These are phyloP conservation scores for Marchantia polymorpha DNA, from an alignment of 225 moss, liverwort and hornwort species.

Conservation along the genomic window DNA sequence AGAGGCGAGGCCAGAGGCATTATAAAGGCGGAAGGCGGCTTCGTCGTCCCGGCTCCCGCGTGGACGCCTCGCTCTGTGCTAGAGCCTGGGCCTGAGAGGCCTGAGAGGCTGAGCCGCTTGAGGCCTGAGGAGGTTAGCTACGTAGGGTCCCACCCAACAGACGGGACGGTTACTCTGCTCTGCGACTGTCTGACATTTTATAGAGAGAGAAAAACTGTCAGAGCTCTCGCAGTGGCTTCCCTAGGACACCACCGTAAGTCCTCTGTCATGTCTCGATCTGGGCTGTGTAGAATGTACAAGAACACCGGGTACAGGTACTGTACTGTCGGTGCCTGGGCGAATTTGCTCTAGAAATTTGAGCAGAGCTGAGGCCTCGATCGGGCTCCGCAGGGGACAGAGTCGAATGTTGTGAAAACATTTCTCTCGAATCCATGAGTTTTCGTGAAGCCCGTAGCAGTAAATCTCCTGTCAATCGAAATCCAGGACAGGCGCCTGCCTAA, in stretches of 20 bases:
- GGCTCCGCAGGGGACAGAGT: neutral
- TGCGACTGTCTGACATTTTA: neutral
- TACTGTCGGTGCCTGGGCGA: conserved; percentile 14
- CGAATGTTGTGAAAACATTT: neutral
- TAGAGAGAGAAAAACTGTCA: neutral
- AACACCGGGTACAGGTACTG: neutral
- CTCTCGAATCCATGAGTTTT: neutral
- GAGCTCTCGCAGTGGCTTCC: neutral
- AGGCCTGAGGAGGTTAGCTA: neutral
- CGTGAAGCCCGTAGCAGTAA: neutral
- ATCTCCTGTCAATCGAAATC: neutral
- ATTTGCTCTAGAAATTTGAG: conserved; percentile 2
- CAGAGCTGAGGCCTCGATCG: neutral
- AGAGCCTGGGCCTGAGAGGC: too few relatives aligned
- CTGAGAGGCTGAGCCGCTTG: neutral
- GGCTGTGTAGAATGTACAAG: neutral
- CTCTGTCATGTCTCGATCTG: conserved; percentile 2
- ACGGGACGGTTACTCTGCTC: conserved; percentile 24
- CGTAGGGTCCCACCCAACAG: conserved; percentile 20
- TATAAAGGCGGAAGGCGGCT: conserved; percentile 6
- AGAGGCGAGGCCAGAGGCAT: neutral
- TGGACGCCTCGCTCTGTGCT: too few relatives aligned
- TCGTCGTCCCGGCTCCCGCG: neutral
- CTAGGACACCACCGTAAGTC: conserved; percentile 3
- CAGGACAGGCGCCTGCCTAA: neutral